Percentiles rank a stretch among this genome's conserved stretches.
These are phyloP conservation scores for Lasiosphaeria miniovina DNA, from an alignment of 495 filamentous ascomycete species.

Conservation along the genomic window DNA sequence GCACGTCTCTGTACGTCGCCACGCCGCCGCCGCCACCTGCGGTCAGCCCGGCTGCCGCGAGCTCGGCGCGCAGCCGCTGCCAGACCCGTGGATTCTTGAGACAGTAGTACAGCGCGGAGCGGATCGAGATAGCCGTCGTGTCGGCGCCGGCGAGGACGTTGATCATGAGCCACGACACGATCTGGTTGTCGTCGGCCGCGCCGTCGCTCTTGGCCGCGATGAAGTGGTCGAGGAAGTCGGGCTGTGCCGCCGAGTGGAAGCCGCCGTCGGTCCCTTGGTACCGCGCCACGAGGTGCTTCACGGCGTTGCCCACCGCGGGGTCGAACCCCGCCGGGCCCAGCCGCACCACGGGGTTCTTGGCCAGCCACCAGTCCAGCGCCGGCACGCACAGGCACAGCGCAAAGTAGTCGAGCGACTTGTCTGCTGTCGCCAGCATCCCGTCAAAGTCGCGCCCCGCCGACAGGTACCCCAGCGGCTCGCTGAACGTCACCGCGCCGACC, in stretches of 20 bases:
- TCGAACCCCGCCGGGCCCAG: constrained; percentile 30
- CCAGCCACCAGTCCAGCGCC: constrained; percentile 42
- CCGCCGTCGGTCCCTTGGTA: constrained; percentile 15
- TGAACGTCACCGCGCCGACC: constrained; percentile 32
- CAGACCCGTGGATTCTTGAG: constrained; percentile 29
- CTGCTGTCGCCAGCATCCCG: constrained; percentile 37
- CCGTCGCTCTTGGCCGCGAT: constrained; percentile 23
- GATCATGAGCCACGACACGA: constrained; percentile 21
- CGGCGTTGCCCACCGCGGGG: constrained; percentile 14
- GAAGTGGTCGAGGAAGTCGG: constrained; percentile 30
- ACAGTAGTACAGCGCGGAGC: constrained; percentile 29
- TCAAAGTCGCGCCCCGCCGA: constrained; percentile 37
- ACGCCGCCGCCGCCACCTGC: constrained; percentile 6
- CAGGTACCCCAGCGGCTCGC: constrained; percentile 37
- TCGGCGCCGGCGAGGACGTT: constrained; percentile 46
- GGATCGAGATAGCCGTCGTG: constrained; percentile 40
- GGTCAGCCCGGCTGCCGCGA: constrained; percentile 11
- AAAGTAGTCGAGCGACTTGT: constrained; percentile 45
- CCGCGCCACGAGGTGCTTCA: constrained; percentile 15
- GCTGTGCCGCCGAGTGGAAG: constrained; percentile 14
- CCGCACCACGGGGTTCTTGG: constrained; percentile 44
- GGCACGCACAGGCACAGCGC: constrained; percentile 42
- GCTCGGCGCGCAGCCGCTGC: constrained; percentile 24
- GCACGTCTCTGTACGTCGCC: constrained; percentile 15
- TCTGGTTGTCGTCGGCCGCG: constrained; percentile 21